Conservation (phyloP, 2,329 filamentous ascomycete species). For the Bipolaris bicolor region DNA sequence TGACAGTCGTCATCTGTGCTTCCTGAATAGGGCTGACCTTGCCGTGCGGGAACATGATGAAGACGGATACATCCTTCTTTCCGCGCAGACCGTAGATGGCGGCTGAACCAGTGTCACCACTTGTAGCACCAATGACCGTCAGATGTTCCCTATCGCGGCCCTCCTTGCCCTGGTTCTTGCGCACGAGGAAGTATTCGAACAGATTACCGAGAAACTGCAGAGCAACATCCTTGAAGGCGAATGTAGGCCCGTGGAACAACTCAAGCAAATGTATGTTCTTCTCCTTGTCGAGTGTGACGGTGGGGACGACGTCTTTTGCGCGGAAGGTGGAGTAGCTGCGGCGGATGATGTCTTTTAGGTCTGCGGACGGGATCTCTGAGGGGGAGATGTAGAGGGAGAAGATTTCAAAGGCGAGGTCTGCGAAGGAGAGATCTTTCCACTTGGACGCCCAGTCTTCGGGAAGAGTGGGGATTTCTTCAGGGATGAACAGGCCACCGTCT, state of each 20-base stretch:
- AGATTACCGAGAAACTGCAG: slow-evolving; percentile 96
- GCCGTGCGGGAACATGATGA: slow-evolving; percentile 92
- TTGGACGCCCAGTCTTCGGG: slow-evolving; percentile 67
- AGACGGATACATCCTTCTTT: slow-evolving; percentile 96
- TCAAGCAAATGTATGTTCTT: slow-evolving; percentile 85
- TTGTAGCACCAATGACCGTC: slow-evolving; percentile 52
- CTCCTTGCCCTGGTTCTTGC: slow-evolving; percentile 73
- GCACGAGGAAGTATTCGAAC: slow-evolving; percentile 84
- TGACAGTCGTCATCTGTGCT: slow-evolving; percentile 93
- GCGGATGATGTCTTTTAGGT: slow-evolving; percentile 82
- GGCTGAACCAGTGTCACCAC: slow-evolving; percentile 77
- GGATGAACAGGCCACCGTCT: slow-evolving; percentile 89
- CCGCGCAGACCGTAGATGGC: slow-evolving; percentile 94
- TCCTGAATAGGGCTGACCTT: slow-evolving; percentile 92
- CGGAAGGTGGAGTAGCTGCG: slow-evolving; percentile 91
- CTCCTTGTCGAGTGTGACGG: slow-evolving; percentile 73
- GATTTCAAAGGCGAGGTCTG: slow-evolving; percentile 82
- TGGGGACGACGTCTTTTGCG: slow-evolving; percentile 75
- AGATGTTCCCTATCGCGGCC: slow-evolving; percentile 64
- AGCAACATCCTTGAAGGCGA: slow-evolving; percentile 90
- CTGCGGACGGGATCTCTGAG: slow-evolving; percentile 77
- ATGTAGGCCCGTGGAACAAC: slow-evolving; percentile 94
- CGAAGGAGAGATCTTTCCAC: slow-evolving; percentile 81
- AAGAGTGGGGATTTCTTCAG: slow-evolving; percentile 75
- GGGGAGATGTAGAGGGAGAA: slow-evolving; percentile 86